phyloP scores from a whole-genome alignment of 306 rosid species.

The Cicer arietinum region DNA sequence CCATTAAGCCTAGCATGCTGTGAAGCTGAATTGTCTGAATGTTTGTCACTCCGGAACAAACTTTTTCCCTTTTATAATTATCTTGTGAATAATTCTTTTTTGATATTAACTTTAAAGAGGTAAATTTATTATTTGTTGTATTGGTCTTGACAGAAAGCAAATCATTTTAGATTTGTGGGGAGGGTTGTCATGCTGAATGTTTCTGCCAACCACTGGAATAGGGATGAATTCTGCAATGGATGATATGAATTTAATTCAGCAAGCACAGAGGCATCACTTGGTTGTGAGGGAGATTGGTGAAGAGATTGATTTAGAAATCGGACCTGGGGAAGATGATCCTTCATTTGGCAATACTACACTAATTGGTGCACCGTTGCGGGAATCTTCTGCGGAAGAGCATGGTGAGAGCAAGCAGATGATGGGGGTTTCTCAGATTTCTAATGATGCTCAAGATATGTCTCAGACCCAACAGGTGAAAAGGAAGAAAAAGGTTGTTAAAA shows the following conservation, averaged over 20 bases:
- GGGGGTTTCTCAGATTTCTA: slow-evolving; percentile 81
- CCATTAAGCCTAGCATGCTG: slow-evolving; percentile 31
- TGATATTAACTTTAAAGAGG: background rate
- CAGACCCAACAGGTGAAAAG: slow-evolving; percentile 70
- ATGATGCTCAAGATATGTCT: slow-evolving; percentile 80
- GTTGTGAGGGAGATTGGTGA: slow-evolving; percentile 93
- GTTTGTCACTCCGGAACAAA: background rate
- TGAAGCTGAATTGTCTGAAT: slow-evolving; percentile 32
- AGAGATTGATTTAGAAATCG: slow-evolving; percentile 97
- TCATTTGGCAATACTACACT: slow-evolving; percentile 77
- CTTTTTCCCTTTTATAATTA: background rate
- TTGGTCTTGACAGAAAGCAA: slow-evolving; percentile 39
- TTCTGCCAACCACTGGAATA: slow-evolving; percentile 66
- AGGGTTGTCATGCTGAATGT: slow-evolving; percentile 90
- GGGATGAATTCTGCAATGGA: slow-evolving; percentile 94
- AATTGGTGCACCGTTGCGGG: slow-evolving; percentile 73
- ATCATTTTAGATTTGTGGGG: slow-evolving; percentile 42
- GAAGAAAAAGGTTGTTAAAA: slow-evolving; percentile 96
- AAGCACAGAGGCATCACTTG: slow-evolving; percentile 91
- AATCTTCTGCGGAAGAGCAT: slow-evolving; percentile 80
- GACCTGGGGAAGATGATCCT: slow-evolving; percentile 95
- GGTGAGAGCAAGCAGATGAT: slow-evolving; percentile 84
- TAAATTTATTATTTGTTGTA: slow-evolving; percentile 10
- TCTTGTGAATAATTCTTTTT: slow-evolving; percentile 8
- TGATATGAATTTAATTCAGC: slow-evolving; percentile 96